Base-by-base conservation (phyloP, 257 asterid genomes). In the Pogostemon cablin region DNA sequence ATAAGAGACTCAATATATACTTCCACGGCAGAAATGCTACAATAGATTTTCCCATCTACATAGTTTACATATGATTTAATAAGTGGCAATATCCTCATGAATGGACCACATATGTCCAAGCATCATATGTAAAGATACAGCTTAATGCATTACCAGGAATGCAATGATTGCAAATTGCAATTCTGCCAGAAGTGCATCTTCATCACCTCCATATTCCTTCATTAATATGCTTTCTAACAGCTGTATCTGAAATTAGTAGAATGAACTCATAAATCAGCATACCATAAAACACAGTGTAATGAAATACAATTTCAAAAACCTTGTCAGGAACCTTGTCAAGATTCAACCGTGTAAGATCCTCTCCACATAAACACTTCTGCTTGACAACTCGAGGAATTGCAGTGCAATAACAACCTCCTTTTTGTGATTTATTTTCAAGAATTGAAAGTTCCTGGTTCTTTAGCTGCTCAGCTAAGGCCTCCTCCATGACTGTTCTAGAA, bases 21-120 rank as follows among this genome's bases (percentile, higher is more conserved):
- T 91, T 91, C 99, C 99, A 93, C 74, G 89, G 98, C 42, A 87
- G 15, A 91, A 86, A 93, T 75, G 95, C 96, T 81, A 91, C 90
- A 73, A 93, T 93, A 63, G 99, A 93, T 76, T 93, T 98, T 48
- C 96, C 98, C 95, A 93, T 93, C 99, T 93, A 91, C 84, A 80
- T 73, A 73, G n/a, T 60, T 76, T 73, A 62, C 35, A 43, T 50
- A 42, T 42, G 70, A 57, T 41, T 37, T 49, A 56, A 64, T 62
- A 71, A n/a, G 67, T 75, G 55, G n/a, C 48, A 57, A 39, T 25
- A 61, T 10, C 47, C 62, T 48, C 62, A 41, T 12, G 41, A 71
- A 66, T 32, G 58, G 25, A 53, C 15, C 44, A 49, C 32, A n/a
- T 47, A 49, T 39, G 37, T 47, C 65, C 72, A 71, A 60, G 40